A percentile compares a stretch with the other conserved stretches of the same genome.
These are phyloP conservation scores for Mortierella sp. DNA, from an alignment of 371 early-diverging fungal genomes.

Conservation along the genomic window DNA sequence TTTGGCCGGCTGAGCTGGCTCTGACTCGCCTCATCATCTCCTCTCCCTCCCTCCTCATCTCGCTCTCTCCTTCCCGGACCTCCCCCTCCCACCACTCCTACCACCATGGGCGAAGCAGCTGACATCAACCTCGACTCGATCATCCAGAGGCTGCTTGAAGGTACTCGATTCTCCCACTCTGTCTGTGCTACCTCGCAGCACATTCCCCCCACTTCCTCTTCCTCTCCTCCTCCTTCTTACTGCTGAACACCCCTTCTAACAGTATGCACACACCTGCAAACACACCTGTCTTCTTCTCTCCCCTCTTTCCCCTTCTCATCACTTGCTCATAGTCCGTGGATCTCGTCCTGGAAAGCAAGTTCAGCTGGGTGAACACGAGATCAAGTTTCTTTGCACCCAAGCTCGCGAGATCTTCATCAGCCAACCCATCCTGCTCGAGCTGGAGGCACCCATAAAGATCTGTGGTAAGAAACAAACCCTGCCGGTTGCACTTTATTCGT, in stretches of 20 bases:
- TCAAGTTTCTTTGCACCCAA: conserved; percentile 85
- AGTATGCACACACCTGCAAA: too few relatives aligned
- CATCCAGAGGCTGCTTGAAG: conserved; percentile 91
- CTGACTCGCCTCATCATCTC: neutral
- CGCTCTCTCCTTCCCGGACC: conserved; percentile 3
- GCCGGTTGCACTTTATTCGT: conserved; percentile 3
- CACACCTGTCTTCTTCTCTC: neutral
- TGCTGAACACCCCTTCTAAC: neutral
- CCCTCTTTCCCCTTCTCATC: neutral
- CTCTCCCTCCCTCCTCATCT: neutral
- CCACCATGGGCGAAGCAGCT: conserved; percentile 55
- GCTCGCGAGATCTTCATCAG: conserved; percentile 91
- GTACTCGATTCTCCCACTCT: conserved; percentile 55
- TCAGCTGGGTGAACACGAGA: conserved; percentile 84
- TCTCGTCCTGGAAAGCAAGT: conserved; percentile 92
- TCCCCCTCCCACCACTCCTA: neutral
- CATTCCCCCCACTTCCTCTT: too few relatives aligned
- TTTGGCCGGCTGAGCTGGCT: neutral
- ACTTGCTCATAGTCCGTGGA: conserved; percentile 73
- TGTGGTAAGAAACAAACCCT: conserved; percentile 66
- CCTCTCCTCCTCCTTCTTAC: neutral
- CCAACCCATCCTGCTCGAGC: conserved; percentile 92
- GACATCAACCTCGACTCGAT: conserved; percentile 86
- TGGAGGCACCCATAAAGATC: conserved; percentile 95
- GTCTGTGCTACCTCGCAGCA: too few relatives aligned